Evolutionary conservation across 1,139 yeast species (phyloP).

Genomic region (Saccharomyces hybrid): DNA sequence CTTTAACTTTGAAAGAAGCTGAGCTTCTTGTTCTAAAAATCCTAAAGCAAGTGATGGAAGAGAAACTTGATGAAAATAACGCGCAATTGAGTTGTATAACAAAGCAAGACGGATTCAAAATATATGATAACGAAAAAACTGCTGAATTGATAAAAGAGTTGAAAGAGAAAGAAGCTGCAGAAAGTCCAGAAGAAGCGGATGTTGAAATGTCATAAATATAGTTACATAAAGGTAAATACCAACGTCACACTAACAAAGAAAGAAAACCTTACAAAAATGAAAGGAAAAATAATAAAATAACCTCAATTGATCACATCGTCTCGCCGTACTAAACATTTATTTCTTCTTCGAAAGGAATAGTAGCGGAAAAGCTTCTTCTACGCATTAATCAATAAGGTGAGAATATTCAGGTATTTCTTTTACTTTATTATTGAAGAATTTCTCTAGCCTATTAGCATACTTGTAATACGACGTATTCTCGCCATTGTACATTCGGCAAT

Average conservation of each 20-base stretch:
- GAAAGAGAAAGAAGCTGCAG: constrained; percentile 62
- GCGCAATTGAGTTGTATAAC: constrained; percentile 95
- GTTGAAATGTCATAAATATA: constrained; percentile 26
- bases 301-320: background rate
- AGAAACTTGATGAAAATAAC: constrained; percentile 88
- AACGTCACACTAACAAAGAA: constrained; percentile 2
- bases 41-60: constrained; percentile 98
- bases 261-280: background rate
- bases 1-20: constrained; percentile 89
- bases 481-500: constrained; percentile 83
- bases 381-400: constrained; percentile 31
- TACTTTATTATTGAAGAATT: constrained; percentile 71
- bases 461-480: constrained; percentile 85
- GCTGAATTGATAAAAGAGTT: constrained; percentile 70
- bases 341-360: background rate
- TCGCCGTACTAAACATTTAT: background rate
- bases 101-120: constrained; percentile 74
- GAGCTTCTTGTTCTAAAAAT: constrained; percentile 84
- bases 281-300: background rate
- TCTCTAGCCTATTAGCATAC: constrained; percentile 88
- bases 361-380: background rate
- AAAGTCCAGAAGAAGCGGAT: constrained; percentile 30
- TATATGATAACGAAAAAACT: constrained; percentile 78
- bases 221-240: constrained; percentile 6
- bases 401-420: constrained; percentile 53